A percentile compares a stretch with the other conserved stretches of the same genome.
Conservation (phyloP, 495 filamentous ascomycete species). For the Penicillium lagena region DNA sequence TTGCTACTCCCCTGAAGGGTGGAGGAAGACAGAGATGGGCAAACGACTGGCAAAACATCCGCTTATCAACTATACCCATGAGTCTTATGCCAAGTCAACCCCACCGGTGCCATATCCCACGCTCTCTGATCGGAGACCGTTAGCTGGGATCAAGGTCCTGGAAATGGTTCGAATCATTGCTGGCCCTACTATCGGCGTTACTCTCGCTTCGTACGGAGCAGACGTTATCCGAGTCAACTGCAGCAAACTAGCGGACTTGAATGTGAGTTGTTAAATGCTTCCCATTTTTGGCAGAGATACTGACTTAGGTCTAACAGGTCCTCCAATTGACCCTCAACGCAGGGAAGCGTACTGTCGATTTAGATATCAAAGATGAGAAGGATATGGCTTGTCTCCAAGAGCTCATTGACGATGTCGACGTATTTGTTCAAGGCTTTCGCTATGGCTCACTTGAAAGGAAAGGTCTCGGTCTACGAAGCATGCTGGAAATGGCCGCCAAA, state of each 20-base stretch:
- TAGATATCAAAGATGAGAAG: constrained; percentile 40
- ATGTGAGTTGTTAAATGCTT: constrained; percentile 9
- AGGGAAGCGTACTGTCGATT: constrained; percentile 49
- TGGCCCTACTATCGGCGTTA: constrained; percentile 45
- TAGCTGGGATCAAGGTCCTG: constrained; percentile 54
- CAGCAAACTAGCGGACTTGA: constrained; percentile 43
- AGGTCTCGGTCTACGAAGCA: constrained; percentile 41
- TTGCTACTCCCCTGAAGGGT: constrained; percentile 22
- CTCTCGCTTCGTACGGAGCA: constrained; percentile 52
- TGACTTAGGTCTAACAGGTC: constrained; percentile 18
- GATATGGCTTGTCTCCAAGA: constrained; percentile 33
- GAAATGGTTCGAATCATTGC: constrained; percentile 58
- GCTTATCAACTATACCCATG: constrained; percentile 13
- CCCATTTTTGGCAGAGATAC: background rate
- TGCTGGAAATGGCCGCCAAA: constrained; percentile 38
- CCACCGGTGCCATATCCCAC: constrained; percentile 7
- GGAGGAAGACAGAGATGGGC: constrained; percentile 26
- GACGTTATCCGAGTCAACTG: constrained; percentile 56
- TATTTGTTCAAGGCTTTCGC: constrained; percentile 54
- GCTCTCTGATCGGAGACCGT: constrained; percentile 23
- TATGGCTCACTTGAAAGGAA: constrained; percentile 43
- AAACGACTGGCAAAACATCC: constrained; percentile 16
- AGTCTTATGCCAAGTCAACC: constrained; percentile 17
- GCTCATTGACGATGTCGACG: constrained; percentile 47
- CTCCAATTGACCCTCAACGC: constrained; percentile 37